These are phyloP conservation scores for Pichia occidentalis DNA, from an alignment of 805 yeast genomes.

Conservation along the genomic window DNA sequence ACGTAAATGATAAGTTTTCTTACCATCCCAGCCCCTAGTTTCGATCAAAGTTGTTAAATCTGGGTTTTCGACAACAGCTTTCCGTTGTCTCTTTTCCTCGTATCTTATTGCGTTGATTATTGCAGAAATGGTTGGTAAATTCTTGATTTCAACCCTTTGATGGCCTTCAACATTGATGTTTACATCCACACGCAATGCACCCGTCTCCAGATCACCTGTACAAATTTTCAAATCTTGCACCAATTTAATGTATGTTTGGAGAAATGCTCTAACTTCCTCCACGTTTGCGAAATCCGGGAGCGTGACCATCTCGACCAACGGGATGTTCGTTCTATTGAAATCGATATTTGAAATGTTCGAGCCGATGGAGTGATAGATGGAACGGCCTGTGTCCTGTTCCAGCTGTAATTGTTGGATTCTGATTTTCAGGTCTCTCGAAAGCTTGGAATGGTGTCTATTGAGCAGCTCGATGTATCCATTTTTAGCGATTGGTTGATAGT, in stretches of 20 bases:
- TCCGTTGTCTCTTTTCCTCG: slow-evolving; percentile 69
- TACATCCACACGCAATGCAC: slow-evolving; percentile 93
- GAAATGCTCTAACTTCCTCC: slow-evolving; percentile 66
- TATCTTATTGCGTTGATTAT: slow-evolving; percentile 66
- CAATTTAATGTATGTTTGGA: slow-evolving; percentile 71
- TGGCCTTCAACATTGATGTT: slow-evolving; percentile 75
- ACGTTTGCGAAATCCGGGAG: slow-evolving; percentile 73
- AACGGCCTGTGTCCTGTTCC: slow-evolving; percentile 93
- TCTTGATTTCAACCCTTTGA: slow-evolving; percentile 81
- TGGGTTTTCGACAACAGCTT: slow-evolving; percentile 30
- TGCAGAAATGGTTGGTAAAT: slow-evolving; percentile 77
- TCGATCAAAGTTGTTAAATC: slow-evolving; percentile 33
- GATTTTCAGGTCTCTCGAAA: slow-evolving; percentile 39
- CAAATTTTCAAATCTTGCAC: slow-evolving; percentile 67
- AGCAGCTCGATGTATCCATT: slow-evolving; percentile 52
- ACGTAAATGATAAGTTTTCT: slow-evolving; percentile 57
- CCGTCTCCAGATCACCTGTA: slow-evolving; percentile 87
- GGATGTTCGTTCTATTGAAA: slow-evolving; percentile 77
- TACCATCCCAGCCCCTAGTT: slow-evolving; percentile 92
- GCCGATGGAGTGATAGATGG: slow-evolving; percentile 43
- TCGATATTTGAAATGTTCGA: slow-evolving; percentile 48
- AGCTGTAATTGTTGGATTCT: slow-evolving; percentile 76
- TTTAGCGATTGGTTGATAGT: slow-evolving; percentile 68
- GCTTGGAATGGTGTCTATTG: slow-evolving; percentile 44
- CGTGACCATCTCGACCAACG: slow-evolving; percentile 87